Evolutionary conservation across 768 basidiomycete species (phyloP).

Genomic region (Tricholomella constricta): DNA sequence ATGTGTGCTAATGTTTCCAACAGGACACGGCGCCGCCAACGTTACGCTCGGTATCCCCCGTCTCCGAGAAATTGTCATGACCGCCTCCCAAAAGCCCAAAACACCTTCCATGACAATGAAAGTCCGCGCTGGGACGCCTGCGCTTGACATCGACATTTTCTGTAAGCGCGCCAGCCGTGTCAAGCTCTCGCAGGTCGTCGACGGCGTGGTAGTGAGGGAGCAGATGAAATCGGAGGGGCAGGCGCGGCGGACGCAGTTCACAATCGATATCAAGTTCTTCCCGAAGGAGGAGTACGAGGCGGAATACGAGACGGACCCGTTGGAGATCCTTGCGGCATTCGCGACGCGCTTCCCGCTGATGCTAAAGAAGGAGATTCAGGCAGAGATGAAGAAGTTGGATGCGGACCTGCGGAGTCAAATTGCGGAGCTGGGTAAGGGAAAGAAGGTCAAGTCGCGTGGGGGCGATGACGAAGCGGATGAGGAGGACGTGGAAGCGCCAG

Average conservation of each 20-base stretch:
- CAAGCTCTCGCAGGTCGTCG: conserved; percentile 85
- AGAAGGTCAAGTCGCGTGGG: conserved; percentile 44
- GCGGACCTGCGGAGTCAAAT: conserved; percentile 79
- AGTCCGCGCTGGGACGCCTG: conserved; percentile 53
- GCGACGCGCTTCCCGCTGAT: conserved; percentile 73
- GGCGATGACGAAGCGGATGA: conserved; percentile 59
- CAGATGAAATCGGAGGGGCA: conserved; percentile 64
- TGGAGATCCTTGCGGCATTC: conserved; percentile 75
- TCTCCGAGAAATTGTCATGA: conserved; percentile 98
- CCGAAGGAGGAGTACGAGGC: conserved; percentile 79
- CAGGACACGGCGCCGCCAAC: conserved; percentile 98
- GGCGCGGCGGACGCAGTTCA: conserved; percentile 77
- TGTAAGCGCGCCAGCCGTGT: conserved; percentile 88
- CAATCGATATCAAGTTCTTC: conserved; percentile 81
- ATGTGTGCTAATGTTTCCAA: conserved; percentile 6
- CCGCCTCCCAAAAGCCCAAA: conserved; percentile 92
- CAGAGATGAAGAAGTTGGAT: conserved; percentile 85
- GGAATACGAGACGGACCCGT: conserved; percentile 77
- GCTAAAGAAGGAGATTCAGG: conserved; percentile 83
- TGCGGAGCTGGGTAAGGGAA: conserved; percentile 82
- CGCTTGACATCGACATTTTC: conserved; percentile 68
- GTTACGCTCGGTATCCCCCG: conserved; percentile 99
- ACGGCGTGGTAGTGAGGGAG: conserved; percentile 82
- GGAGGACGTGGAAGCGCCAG: conserved; percentile 34
- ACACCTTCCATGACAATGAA: conserved; percentile 96